Base-by-base conservation (phyloP, 306 rosid species). In the Boehmeria nivea region DNA sequence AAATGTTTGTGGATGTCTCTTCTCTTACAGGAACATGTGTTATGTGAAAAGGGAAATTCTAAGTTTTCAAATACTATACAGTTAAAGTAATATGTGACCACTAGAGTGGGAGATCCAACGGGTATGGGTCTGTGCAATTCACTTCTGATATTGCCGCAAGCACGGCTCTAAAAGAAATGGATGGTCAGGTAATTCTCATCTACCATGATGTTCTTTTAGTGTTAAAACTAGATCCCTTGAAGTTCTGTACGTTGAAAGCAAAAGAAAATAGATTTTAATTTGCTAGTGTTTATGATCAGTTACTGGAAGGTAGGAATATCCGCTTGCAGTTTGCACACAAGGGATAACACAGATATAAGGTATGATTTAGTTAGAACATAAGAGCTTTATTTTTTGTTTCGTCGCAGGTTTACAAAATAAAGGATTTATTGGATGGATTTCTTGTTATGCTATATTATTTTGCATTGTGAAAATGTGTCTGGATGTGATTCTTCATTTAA, bases 41-140 rank as follows among this genome's bases (percentile, higher is more conserved):
- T n/a, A 10, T 45, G 9, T 4, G 12, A 16, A n/a, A 0, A 10
- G 38, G 64, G 60, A 17, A 45, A 27, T 26, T 4, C 21, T 54
- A 26, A n/a, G 34, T 36, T 15, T 0, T 55, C 12, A 3, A 39
- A 15, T 54, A 20, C 31, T 43, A 11, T n/a, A 43, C 72, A 83
- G 93, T 65, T 36, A 78, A 58, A 74, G 88, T 86, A 20, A 78
- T 78, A 52, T 83, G 95, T 53, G 77, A 86, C 60, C 88, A 39
- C 1, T 71, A 68, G 21, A 78, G 71, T 74, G 84, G 88, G 40
- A 75, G 64, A 60, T 87, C 93, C 37, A 83, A 75, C 50, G 88
- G 86, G 2, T 81, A 81, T 38, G 86, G 86, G 12, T 83, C 83
- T 26, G 81, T 83, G 43, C 70, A 74, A 43, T 83, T 71, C 49